A percentile compares a stretch with the other conserved stretches of the same genome.
phyloP scores from a whole-genome alignment of 345 rosid species.

The Sapria himalayana region DNA sequence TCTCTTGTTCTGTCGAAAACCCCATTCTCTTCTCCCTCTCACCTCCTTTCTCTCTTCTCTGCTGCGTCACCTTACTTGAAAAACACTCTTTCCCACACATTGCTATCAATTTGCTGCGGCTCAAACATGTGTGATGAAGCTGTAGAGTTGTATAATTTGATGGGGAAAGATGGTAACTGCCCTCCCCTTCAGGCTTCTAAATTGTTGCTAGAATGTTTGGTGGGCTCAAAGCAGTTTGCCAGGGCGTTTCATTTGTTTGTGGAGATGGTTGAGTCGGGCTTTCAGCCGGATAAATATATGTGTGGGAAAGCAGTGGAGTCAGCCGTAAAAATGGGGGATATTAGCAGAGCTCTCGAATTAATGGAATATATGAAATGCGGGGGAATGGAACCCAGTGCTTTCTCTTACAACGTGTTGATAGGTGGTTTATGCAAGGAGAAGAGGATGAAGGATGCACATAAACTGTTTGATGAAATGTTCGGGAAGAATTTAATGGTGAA shows the following conservation, averaged over 20 bases:
- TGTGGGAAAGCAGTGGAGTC: slow-evolving; percentile 58
- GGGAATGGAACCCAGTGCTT: slow-evolving; percentile 24
- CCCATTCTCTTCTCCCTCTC: slow-evolving; percentile 23
- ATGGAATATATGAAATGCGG: slow-evolving; percentile 32
- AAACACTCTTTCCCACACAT: slow-evolving; percentile 18
- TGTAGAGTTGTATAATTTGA: slow-evolving; percentile 15
- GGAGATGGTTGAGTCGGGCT: slow-evolving; percentile 24
- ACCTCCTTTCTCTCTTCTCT: slow-evolving; percentile 32
- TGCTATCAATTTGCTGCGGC: slow-evolving; percentile 22
- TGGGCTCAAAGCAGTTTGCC: slow-evolving; percentile 17
- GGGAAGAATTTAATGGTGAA: slow-evolving; percentile 17
- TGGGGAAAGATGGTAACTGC: slow-evolving; percentile 26
- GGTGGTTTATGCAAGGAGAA: slow-evolving; percentile 33
- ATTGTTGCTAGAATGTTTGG: slow-evolving; percentile 22
- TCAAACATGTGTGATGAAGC: slow-evolving; percentile 31
- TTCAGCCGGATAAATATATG: slow-evolving; percentile 31
- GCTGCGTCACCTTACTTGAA: slow-evolving; percentile 21
- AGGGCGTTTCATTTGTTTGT: slow-evolving; percentile 25
- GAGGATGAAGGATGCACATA: slow-evolving; percentile 39
- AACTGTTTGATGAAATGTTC: slow-evolving; percentile 49
- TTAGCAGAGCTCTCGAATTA: slow-evolving; percentile 29
- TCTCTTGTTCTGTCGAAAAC: slow-evolving; percentile 20
- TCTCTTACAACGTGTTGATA: slow-evolving; percentile 44
- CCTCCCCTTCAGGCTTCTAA: slow-evolving; percentile 26
- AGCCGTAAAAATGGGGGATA: slow-evolving; percentile 39